These are phyloP conservation scores for Cichorium intybus DNA, from an alignment of 140 eudicot species.

Conservation along the genomic window DNA sequence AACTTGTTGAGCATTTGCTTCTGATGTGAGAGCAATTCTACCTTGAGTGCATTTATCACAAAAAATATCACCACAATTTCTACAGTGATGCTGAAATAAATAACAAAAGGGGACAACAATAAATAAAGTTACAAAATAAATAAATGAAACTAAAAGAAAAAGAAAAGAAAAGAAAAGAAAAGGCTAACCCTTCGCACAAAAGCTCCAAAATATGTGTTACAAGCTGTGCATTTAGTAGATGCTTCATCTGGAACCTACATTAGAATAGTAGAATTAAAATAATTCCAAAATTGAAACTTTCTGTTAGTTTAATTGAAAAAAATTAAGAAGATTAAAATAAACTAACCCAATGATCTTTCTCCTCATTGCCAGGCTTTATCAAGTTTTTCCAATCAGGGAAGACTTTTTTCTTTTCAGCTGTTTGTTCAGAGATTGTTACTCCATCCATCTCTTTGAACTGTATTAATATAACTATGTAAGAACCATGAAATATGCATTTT, in stretches of 20 bases:
- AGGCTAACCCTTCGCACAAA: constrained; percentile 70
- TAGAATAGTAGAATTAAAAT: constrained; percentile 1
- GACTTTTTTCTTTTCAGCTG: constrained; percentile 75
- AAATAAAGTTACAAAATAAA: not conserved
- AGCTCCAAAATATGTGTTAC: constrained; percentile 67
- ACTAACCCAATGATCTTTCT: constrained; percentile 94
- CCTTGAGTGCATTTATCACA: constrained; percentile 98
- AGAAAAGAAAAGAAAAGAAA: not conserved
- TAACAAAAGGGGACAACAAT: not conserved
- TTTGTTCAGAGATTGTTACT: constrained; percentile 44
- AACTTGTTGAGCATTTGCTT: constrained; percentile 72
- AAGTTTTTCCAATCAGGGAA: constrained; percentile 76
- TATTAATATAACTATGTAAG: constrained; percentile 17
- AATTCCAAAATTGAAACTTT: too few relatives aligned
- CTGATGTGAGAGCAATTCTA: constrained; percentile 79
- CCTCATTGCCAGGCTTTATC: constrained; percentile 73
- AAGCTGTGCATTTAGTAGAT: constrained; percentile 62
- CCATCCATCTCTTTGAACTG: constrained; percentile 85
- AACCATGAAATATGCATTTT: constrained; percentile 4
- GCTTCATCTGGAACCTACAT: constrained; percentile 93
- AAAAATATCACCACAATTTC: constrained; percentile 91
- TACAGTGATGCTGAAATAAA: constrained; percentile 78
- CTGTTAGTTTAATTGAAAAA: too few relatives aligned
- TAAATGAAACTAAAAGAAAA: not conserved
- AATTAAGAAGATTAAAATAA: constrained; percentile 24